phyloP scores from a whole-genome alignment of 768 basidiomycete species.

The Infundibulicybe gibba region DNA sequence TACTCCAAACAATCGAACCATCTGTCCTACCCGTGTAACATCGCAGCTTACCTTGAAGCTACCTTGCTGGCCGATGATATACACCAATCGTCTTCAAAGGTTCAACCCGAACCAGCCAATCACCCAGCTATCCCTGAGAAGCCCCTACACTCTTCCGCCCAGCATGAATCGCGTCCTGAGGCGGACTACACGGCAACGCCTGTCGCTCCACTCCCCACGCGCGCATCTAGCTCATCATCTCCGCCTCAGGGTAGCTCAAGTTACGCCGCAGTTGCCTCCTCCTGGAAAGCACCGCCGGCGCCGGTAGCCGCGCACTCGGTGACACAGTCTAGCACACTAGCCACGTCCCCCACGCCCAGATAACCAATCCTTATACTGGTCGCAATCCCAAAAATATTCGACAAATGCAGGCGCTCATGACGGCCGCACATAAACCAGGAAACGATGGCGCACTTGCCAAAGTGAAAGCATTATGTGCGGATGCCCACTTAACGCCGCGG shows the following conservation, averaged over 20 bases:
- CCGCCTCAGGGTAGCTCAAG: constrained; percentile 4
- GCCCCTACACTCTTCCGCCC: too few species aligned
- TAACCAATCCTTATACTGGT: background rate
- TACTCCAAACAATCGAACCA: too few species aligned
- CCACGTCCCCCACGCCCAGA: background rate
- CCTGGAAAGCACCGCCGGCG: background rate
- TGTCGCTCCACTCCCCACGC: constrained; percentile 1
- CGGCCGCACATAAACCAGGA: constrained; percentile 37
- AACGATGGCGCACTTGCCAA: constrained; percentile 35
- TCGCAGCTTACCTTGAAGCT: too few species aligned
- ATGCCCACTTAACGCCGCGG: constrained; percentile 38
- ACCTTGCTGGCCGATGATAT: too few species aligned
- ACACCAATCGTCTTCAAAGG: too few species aligned
- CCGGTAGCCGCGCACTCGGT: background rate
- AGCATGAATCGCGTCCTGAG: too few species aligned
- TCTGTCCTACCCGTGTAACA: too few species aligned
- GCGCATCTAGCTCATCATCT: background rate
- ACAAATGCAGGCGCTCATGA: constrained; percentile 39
- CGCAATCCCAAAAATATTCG: constrained; percentile 30
- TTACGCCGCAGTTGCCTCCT: constrained; percentile 8
- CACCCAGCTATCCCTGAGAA: too few species aligned
- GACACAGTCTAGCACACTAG: background rate
- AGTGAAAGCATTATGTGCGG: constrained; percentile 41
- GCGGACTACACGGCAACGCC: background rate
- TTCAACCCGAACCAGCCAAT: too few species aligned